Base-by-base conservation (phyloP, 1,284 basidiomycete species). In the Mycena citricolor region DNA sequence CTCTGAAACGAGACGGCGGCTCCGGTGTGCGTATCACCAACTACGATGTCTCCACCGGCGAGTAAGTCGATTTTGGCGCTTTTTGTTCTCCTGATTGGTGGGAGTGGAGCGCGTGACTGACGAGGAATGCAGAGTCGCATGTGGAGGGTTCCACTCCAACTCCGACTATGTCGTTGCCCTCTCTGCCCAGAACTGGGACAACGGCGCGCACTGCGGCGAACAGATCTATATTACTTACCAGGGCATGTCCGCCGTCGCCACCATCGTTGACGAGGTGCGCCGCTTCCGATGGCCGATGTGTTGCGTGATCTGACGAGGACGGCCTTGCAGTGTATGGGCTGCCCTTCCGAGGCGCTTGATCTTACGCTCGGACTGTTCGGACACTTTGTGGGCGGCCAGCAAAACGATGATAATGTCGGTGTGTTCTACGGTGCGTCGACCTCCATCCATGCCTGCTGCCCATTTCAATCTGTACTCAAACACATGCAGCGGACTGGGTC, bases 291-390 rank as follows among this genome's bases (percentile, higher is more conserved):
- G 10, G 21, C 5, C 23, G 12, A 5, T 21, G 26, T 22, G 17
- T 26, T 6, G 21, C 8, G 21, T 8, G 8, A n/a, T 12, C 36
- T 21, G 10, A n/a, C 13, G 5, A 2, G 5, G 24, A 13, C 10
- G 16, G 4, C 28, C 4, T 14, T 29, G 16, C 47, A 86, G 78
- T 91, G 88, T 63, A 77, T 77, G 42, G 80, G 76, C 22, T 93
- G 90, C 61, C 78, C 80, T 2, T 74, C 63, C 32, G 81, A 77
- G 26, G 88, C 77, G 31, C 77, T 97, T 44, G 93, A 97, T 70
- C 72, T 94, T 49, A 86, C 87, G 19, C 61, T 64, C 10, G 75
- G 81, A 39, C 77, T 97, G 32, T 97, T 97, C 70, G 38, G 57
- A 3, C 74, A 65, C 65, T 84, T 87, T 48, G 74, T 73, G 0